A percentile compares a stretch with the other conserved stretches of the same genome.
phyloP scores from a whole-genome alignment of 1,139 yeast genomes.

The Pichia sp. region DNA sequence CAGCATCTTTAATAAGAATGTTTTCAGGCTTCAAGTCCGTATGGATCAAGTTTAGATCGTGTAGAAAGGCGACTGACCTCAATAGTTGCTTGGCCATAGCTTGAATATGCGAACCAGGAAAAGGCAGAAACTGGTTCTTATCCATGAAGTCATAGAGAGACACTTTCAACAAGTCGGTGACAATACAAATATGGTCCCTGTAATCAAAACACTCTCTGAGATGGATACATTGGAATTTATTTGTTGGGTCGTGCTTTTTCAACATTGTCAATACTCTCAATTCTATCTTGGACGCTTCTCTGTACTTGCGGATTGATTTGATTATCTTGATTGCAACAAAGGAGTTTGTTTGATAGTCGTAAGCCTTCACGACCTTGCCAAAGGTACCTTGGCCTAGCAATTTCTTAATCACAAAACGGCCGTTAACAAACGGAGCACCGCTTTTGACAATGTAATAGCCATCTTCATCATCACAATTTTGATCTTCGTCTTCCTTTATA shows the following conservation, averaged over 20 bases:
- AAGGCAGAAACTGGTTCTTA: constrained; percentile 63
- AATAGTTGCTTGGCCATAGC: constrained; percentile 83
- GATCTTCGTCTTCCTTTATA: constrained; percentile 19
- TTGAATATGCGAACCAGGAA: constrained; percentile 85
- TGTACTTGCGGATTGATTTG: constrained; percentile 68
- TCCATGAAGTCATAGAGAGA: constrained; percentile 88
- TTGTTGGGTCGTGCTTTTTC: constrained; percentile 68
- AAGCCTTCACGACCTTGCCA: constrained; percentile 85
- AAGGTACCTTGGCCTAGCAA: constrained; percentile 95
- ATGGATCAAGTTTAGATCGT: constrained; percentile 84
- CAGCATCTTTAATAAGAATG: constrained; percentile 66
- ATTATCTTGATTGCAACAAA: constrained; percentile 90
- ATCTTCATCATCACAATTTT: constrained; percentile 62
- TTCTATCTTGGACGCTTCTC: constrained; percentile 86
- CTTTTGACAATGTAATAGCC: constrained; percentile 74
- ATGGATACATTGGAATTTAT: constrained; percentile 69
- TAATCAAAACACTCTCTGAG: constrained; percentile 88
- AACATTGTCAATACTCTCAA: constrained; percentile 73
- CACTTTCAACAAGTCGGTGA: constrained; percentile 80
- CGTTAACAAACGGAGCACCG: constrained; percentile 60
- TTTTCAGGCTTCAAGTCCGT: constrained; percentile 97
- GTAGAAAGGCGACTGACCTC: constrained; percentile 82
- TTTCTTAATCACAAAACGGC: constrained; percentile 59
- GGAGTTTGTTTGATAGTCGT: constrained; percentile 52
- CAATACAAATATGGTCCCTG: constrained; percentile 89